These are phyloP conservation scores for Tetrapisispora pingtungensis DNA, from an alignment of 805 yeast species.

Conservation along the genomic window DNA sequence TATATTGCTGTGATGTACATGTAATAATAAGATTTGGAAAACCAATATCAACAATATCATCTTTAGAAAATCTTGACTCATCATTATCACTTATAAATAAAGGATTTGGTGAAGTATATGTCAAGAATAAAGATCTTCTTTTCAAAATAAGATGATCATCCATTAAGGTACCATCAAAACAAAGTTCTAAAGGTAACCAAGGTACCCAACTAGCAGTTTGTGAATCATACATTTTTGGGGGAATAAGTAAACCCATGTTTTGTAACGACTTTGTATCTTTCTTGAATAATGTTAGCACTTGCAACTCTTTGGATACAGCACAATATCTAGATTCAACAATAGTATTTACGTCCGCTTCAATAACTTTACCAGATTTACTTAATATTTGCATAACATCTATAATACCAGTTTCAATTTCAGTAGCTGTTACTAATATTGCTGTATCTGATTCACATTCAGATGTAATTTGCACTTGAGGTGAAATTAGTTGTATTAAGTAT, in stretches of 20 bases:
- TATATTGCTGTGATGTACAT: constrained; percentile 50
- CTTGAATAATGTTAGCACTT: constrained; percentile 41
- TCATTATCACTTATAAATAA: constrained; percentile 34
- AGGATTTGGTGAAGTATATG: constrained; percentile 42
- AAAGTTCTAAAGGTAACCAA: constrained; percentile 52
- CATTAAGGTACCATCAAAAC: constrained; percentile 39
- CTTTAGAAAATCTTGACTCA: constrained; percentile 16
- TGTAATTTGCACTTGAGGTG: constrained; percentile 53
- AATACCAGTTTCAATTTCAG: constrained; percentile 49
- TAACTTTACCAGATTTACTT: constrained; percentile 20
- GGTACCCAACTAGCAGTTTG: constrained; percentile 48
- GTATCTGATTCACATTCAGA: constrained; percentile 38
- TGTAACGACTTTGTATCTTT: constrained; percentile 28
- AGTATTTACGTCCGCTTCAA: constrained; percentile 25
- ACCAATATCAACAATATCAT: constrained; percentile 27
- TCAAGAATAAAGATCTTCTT: constrained; percentile 42
- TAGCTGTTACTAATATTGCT: constrained; percentile 43
- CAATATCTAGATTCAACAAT: constrained; percentile 50
- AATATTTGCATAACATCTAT: constrained; percentile 35
- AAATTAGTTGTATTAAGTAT: constrained; percentile 42
- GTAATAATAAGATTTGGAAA: constrained; percentile 42
- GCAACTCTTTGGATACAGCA: constrained; percentile 45
- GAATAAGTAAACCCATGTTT: constrained; percentile 17
- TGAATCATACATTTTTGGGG: constrained; percentile 23
- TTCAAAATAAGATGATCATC: constrained; percentile 39